Percentiles rank a stretch among this genome's conserved stretches.
phyloP scores from a whole-genome alignment of 192 early-diverging fungal species.

The Backusella macrospora region DNA sequence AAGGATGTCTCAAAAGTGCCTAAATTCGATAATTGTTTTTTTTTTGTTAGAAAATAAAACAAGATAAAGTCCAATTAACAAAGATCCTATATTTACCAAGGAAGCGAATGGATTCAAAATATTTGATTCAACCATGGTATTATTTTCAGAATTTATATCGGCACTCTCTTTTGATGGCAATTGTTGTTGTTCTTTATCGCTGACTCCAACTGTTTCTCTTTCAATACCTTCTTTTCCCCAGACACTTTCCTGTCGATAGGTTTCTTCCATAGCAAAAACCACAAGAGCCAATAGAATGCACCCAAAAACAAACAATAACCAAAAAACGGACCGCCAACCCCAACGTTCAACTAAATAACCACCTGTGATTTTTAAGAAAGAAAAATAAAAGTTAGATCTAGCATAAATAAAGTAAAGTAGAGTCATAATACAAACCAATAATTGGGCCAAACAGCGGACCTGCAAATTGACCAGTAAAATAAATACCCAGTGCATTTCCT shows the following conservation, averaged over 20 bases:
- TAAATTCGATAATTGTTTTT: conserved; percentile 15
- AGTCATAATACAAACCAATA: conserved; percentile 43
- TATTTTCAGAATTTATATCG: neutral
- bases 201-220: neutral
- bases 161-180: neutral
- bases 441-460: conserved; percentile 44
- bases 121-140: conserved; percentile 26
- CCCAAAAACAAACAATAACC: conserved; percentile 21
- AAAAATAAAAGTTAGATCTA: neutral
- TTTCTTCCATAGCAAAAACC: conserved; percentile 43
- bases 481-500: conserved; percentile 37
- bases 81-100: neutral
- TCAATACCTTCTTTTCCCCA: conserved; percentile 3
- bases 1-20: conserved; percentile 46
- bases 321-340: conserved; percentile 21
- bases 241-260: conserved; percentile 29
- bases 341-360: conserved; percentile 14
- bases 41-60: neutral
- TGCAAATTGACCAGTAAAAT: conserved; percentile 37
- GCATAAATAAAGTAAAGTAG: conserved; percentile 16
- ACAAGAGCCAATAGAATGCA: conserved; percentile 12
- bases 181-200: neutral
- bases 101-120: conserved; percentile 26
- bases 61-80: neutral
- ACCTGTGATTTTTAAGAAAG: neutral